Conservation (phyloP, 2,329 filamentous ascomycete species). For the Spiromastix sp. region DNA sequence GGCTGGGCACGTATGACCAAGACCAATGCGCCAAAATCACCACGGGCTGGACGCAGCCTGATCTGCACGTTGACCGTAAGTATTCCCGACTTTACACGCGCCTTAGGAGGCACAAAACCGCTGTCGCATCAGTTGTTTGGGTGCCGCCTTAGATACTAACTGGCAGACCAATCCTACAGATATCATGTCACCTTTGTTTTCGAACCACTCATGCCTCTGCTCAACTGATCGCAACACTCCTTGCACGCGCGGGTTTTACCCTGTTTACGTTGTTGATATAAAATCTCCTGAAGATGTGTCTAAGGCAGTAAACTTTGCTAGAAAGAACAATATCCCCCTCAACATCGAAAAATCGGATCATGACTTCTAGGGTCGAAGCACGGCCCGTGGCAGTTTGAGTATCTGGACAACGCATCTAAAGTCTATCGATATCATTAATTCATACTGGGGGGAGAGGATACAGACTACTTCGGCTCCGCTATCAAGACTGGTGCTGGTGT, state of each 20-base stretch:
- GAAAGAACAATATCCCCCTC: conserved; percentile 40
- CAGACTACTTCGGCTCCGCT: conserved; percentile 34
- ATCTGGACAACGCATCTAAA: conserved; percentile 26
- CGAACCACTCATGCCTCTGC: background rate
- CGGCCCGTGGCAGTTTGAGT: conserved; percentile 41
- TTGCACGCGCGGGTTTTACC: background rate
- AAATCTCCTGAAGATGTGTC: background rate
- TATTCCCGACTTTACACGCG: too few species aligned
- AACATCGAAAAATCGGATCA: conserved; percentile 37
- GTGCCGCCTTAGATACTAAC: background rate
- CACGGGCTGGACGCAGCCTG: background rate
- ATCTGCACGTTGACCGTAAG: background rate
- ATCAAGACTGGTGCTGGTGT: conserved; percentile 47
- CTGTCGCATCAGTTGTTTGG: too few species aligned
- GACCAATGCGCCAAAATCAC: background rate
- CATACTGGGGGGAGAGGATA: conserved; percentile 19
- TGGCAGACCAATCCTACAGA: background rate
- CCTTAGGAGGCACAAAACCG: too few species aligned
- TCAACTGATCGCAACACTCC: background rate
- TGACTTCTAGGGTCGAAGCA: conserved; percentile 42
- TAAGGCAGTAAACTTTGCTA: conserved; percentile 32
- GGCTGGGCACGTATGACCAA: background rate
- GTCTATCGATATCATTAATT: conserved; percentile 14
- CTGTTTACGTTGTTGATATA: background rate
- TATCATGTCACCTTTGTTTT: background rate